Conservation (phyloP, 192 early-diverging fungal species). For the Coemansia sp. region DNA sequence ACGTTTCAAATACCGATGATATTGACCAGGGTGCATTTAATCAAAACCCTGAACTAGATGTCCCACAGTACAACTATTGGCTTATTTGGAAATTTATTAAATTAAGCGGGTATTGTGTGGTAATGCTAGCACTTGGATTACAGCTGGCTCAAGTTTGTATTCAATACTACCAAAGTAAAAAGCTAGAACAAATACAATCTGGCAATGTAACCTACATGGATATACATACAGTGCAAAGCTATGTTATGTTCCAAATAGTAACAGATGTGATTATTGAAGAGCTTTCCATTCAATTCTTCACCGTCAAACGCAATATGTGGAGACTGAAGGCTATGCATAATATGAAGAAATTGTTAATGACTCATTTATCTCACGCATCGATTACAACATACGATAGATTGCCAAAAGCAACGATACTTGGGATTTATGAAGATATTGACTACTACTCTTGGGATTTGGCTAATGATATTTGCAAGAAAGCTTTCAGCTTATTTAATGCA, state of each 20-base stretch:
- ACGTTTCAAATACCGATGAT: not conserved
- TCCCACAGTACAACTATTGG: not conserved
- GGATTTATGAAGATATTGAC: not conserved
- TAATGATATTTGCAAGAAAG: not conserved
- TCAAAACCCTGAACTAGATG: not conserved
- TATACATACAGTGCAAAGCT: not conserved
- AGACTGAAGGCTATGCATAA: too few species aligned
- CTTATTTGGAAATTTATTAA: conserved; percentile 1
- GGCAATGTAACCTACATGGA: not conserved
- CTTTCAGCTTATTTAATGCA: not conserved
- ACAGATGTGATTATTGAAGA: not conserved
- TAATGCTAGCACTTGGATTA: not conserved
- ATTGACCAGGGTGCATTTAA: not conserved
- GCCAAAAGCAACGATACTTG: not conserved
- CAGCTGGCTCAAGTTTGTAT: not conserved
- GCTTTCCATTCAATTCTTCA: not conserved
- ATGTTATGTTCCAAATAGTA: not conserved
- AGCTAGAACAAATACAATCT: not conserved
- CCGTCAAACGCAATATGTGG: not conserved
- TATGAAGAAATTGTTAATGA: not conserved
- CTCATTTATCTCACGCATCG: not conserved
- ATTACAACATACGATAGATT: not conserved
- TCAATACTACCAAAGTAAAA: not conserved
- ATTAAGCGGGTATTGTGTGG: not conserved
- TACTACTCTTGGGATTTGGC: not conserved